Conservation (phyloP, 345 rosid species). For the Eucalyptus polyanthemos region DNA sequence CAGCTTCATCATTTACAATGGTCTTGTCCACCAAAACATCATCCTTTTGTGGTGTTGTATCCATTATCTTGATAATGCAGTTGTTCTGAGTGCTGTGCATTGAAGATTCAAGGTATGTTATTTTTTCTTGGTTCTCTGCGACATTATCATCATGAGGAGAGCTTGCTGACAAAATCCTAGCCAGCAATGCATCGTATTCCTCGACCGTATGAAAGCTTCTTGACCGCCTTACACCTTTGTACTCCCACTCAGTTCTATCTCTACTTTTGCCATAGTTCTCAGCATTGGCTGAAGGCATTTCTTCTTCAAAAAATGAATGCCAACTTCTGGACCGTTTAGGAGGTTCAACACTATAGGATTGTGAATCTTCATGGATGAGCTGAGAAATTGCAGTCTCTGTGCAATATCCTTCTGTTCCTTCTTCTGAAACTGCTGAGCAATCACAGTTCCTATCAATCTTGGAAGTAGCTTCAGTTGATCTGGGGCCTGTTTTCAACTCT, state of each 20-base stretch:
- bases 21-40: background rate
- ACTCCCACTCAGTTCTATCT: background rate
- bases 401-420: background rate
- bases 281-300: background rate
- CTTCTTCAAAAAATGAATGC: background rate
- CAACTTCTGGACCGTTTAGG: constrained; percentile 8
- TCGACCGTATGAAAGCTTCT: constrained; percentile 25
- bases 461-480: background rate
- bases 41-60: background rate
- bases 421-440: background rate
- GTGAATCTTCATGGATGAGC: background rate
- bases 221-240: background rate
- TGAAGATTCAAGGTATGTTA: background rate
- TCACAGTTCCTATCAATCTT: background rate
- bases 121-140: background rate
- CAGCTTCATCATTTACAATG: background rate
- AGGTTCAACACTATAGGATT: background rate
- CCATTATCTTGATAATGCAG: background rate
- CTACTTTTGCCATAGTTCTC: background rate
- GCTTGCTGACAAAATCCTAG: background rate
- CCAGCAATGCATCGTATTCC: constrained; percentile 18
- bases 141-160: background rate
- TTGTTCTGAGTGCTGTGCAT: background rate
- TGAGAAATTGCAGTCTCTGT: background rate
- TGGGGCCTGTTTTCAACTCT: background rate